A percentile compares a stretch with the other conserved stretches of the same genome.
phyloP scores from a whole-genome alignment of 352 stramenopile species.

The Phytophthora vignae region DNA sequence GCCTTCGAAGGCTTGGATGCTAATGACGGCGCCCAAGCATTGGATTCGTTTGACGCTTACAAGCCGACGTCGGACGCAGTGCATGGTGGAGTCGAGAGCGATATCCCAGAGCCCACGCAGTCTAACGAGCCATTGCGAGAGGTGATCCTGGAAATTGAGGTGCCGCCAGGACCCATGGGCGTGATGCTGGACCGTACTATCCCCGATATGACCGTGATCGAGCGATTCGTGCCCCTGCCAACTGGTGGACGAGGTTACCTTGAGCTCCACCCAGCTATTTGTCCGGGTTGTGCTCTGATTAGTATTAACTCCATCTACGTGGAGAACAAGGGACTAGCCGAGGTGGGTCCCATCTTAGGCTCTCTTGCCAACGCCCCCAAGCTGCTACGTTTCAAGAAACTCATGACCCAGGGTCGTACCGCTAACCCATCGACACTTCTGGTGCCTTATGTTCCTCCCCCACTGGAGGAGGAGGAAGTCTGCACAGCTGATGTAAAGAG shows the following conservation, averaged over 20 bases:
- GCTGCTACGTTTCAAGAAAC: constrained; percentile 87
- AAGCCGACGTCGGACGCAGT: constrained; percentile 37
- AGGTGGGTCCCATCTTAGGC: constrained; percentile 76
- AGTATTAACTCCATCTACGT: constrained; percentile 83
- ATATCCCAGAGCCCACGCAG: constrained; percentile 27
- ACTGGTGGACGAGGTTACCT: constrained; percentile 76
- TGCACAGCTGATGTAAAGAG: constrained; percentile 31
- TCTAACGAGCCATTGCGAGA: constrained; percentile 69
- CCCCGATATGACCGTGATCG: constrained; percentile 79
- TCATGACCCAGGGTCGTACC: constrained; percentile 75
- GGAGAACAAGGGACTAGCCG: constrained; percentile 72
- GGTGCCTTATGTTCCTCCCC: constrained; percentile 74
- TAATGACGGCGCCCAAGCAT: constrained; percentile 48
- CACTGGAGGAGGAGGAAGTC: constrained; percentile 50
- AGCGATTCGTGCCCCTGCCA: constrained; percentile 77
- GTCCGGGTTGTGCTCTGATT: constrained; percentile 76
- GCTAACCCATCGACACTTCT: constrained; percentile 78
- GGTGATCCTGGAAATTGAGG: constrained; percentile 84
- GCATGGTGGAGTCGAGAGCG: constrained; percentile 9
- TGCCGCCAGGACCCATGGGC: constrained; percentile 83
- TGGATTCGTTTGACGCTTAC: constrained; percentile 50
- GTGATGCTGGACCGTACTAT: constrained; percentile 86
- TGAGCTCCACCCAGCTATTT: constrained; percentile 83
- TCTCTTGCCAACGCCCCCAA: constrained; percentile 64
- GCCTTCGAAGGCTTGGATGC: constrained; percentile 77